Evolutionary conservation across 1,139 yeast genomes (phyloP).

Genomic region (Candida smagusa): DNA sequence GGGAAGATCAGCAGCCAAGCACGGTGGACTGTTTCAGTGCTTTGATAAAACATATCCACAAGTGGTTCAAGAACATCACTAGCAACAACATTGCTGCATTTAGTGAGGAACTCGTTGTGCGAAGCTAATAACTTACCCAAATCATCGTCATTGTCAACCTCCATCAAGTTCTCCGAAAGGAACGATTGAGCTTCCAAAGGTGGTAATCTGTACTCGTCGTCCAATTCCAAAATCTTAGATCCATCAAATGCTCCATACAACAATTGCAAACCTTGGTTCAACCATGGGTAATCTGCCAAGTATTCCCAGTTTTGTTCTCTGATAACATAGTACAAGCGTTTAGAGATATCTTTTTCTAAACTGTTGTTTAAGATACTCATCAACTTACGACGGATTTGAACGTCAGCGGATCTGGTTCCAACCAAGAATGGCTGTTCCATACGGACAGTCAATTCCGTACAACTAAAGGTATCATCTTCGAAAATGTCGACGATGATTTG

Average conservation of each 20-base stretch:
- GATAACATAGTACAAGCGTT: constrained; percentile 78
- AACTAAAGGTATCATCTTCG: constrained; percentile 72
- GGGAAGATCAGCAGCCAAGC: constrained; percentile 89
- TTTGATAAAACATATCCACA: constrained; percentile 77
- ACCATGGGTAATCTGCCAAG: constrained; percentile 90
- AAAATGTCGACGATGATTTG: constrained; percentile 86
- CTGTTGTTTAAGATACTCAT: constrained; percentile 80
- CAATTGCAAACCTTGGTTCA: constrained; percentile 88
- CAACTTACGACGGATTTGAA: constrained; percentile 68
- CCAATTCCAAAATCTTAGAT: constrained; percentile 44
- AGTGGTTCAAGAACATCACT: constrained; percentile 66
- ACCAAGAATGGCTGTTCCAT: constrained; percentile 96
- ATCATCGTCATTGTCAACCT: constrained; percentile 14
- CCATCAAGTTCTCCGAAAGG: constrained; percentile 20
- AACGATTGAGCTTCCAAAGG: constrained; percentile 33
- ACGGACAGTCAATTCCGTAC: constrained; percentile 88
- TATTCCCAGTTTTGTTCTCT: constrained; percentile 97
- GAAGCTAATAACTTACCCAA: constrained; percentile 38
- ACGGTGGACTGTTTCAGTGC: constrained; percentile 74
- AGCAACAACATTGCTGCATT: constrained; percentile 47
- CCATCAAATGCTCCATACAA: constrained; percentile 73
- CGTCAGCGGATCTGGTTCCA: constrained; percentile 84
- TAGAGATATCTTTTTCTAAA: constrained; percentile 74
- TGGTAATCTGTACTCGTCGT: constrained; percentile 54
- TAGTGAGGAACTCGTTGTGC: constrained; percentile 51